A percentile compares a stretch with the other conserved stretches of the same genome.
Evolutionary conservation across 2,329 filamentous ascomycete genomes (phyloP).

Genomic region (Cercospora brassicicola): DNA sequence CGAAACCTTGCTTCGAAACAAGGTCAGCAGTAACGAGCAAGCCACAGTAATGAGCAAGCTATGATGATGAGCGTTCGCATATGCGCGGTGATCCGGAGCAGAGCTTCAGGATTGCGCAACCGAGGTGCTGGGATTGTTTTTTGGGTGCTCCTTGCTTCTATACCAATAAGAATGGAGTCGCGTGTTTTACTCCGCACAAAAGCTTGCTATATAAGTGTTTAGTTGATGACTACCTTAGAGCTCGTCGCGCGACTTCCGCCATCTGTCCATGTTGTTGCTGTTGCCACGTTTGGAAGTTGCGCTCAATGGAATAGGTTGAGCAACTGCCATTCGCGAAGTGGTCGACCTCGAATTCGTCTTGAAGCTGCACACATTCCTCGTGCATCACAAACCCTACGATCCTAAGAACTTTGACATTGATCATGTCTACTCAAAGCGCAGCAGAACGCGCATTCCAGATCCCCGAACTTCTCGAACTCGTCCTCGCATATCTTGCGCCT

Average conservation of each 20-base stretch:
- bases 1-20: background rate
- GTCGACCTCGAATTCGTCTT: no score
- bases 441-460: constrained; percentile 34
- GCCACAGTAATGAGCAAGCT: background rate
- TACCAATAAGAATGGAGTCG: background rate
- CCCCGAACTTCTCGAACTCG: constrained; percentile 43
- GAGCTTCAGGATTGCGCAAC: background rate
- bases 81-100: background rate
- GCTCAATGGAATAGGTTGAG: background rate
- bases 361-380: no score
- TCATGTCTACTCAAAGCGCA: constrained; percentile 2
- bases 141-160: background rate
- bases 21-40: background rate
- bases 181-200: background rate
- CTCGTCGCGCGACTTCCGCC: no score
- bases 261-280: no score
- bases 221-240: no score
- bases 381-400: no score
- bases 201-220: no score
- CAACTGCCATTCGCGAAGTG: background rate
- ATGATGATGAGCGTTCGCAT: background rate
- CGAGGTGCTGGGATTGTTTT: background rate
- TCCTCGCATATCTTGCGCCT: constrained; percentile 38
- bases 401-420: background rate
- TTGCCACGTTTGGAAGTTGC: background rate